Percentiles rank a stretch among this genome's conserved stretches.
phyloP scores from a whole-genome alignment of 2,329 filamentous ascomycete species.

The Aspergillus sp. region DNA sequence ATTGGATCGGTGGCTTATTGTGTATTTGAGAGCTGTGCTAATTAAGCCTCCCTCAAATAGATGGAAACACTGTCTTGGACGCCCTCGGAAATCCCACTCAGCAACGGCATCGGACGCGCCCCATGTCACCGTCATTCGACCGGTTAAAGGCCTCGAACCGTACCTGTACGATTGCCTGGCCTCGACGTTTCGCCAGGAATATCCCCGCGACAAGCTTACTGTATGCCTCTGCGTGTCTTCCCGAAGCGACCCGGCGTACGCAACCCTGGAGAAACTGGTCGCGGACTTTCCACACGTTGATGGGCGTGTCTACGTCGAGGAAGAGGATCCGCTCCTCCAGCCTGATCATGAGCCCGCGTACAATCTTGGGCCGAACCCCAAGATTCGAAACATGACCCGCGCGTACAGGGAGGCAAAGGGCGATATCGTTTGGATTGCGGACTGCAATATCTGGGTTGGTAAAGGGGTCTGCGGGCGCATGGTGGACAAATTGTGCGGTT shows the following conservation, averaged over 20 bases:
- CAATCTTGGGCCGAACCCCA: conserved; percentile 90
- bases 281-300: conserved; percentile 71
- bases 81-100: conserved; percentile 44
- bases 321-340: conserved; percentile 72
- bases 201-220: conserved; percentile 73
- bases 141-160: conserved; percentile 88
- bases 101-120: conserved; percentile 57
- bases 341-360: conserved; percentile 49
- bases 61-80: conserved; percentile 54
- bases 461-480: conserved; percentile 78
- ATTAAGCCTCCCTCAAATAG: conserved; percentile 35
- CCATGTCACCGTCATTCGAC: conserved; percentile 86
- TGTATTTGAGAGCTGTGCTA: background rate
- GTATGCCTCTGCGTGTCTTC: conserved; percentile 81
- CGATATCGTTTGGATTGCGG: conserved; percentile 89
- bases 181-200: conserved; percentile 78
- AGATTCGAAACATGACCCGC: conserved; percentile 93
- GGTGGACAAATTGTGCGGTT: conserved; percentile 82
- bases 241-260: conserved; percentile 71
- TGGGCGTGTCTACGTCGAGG: conserved; percentile 73
- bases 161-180: conserved; percentile 89
- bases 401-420: conserved; percentile 86
- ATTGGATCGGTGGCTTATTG: background rate
- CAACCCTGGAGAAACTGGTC: conserved; percentile 69
- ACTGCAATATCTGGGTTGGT: conserved; percentile 94